A percentile compares a stretch with the other conserved stretches of the same genome.
Conservation (phyloP, 352 stramenopile genomes). For the Peronospora tabacina region DNA sequence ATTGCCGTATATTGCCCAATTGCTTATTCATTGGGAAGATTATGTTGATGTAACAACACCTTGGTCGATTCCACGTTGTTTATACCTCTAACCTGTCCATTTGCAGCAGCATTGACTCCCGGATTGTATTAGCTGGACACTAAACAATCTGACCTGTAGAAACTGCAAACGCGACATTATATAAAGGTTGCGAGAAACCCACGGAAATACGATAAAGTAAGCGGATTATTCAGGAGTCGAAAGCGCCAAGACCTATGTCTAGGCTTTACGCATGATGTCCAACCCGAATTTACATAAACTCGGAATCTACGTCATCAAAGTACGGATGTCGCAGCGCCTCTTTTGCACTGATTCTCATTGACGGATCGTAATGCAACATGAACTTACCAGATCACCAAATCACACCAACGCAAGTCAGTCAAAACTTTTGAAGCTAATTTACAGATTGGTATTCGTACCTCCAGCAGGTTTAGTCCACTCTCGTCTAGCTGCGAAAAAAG, state of each 20-base stretch:
- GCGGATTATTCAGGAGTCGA: conserved; percentile 11
- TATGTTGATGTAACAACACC: too few species aligned
- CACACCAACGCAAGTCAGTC: conserved; percentile 1
- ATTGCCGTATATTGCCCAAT: too few species aligned
- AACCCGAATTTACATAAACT: conserved; percentile 46
- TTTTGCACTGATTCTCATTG: conserved; percentile 67
- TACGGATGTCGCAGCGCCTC: conserved; percentile 77
- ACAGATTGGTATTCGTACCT: conserved; percentile 22
- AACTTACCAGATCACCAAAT: conserved; percentile 20
- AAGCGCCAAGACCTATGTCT: conserved; percentile 6
- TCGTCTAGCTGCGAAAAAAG: conserved; percentile 56
- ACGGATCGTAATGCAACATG: conserved; percentile 73
- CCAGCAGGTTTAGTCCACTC: conserved; percentile 52
- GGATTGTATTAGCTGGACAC: not conserved
- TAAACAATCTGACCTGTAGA: conserved; percentile 4
- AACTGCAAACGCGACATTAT: not conserved
- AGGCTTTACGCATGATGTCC: not conserved
- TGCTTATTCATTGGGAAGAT: too few species aligned
- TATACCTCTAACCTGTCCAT: too few species aligned
- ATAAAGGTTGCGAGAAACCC: conserved; percentile 1
- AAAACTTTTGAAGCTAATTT: not conserved
- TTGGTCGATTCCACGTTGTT: too few species aligned
- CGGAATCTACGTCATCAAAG: conserved; percentile 72
- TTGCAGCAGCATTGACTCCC: too few species aligned
- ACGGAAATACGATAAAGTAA: conserved; percentile 23